phyloP scores from a whole-genome alignment of 2,329 filamentous ascomycete genomes.

The Aspergillus intermedius region DNA sequence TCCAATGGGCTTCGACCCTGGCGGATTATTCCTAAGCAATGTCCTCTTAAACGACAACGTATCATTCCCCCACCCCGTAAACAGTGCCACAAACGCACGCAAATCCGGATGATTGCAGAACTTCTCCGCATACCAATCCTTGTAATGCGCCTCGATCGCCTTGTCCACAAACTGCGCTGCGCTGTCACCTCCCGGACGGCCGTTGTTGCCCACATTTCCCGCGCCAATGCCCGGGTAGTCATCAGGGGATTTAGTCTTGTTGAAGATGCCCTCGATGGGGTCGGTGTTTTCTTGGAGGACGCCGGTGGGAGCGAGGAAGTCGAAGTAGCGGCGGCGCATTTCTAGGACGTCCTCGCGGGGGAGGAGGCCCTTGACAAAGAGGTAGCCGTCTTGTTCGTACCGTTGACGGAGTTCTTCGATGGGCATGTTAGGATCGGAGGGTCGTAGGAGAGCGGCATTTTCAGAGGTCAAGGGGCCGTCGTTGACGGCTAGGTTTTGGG shows the following conservation, averaged over 20 bases:
- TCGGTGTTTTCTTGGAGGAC: constrained; percentile 50
- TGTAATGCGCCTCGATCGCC: constrained; percentile 49
- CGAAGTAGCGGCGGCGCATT: constrained; percentile 49
- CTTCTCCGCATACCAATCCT: constrained; percentile 48
- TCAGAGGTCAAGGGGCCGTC: constrained; percentile 43
- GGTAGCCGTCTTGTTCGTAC: constrained; percentile 47
- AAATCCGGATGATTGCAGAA: constrained; percentile 51
- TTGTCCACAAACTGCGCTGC: constrained; percentile 44
- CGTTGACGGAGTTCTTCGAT: constrained; percentile 44
- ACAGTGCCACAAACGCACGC: constrained; percentile 43
- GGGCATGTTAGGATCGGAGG: constrained; percentile 40
- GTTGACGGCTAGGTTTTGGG: constrained; percentile 34
- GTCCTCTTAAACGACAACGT: constrained; percentile 45
- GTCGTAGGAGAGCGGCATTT: constrained; percentile 38
- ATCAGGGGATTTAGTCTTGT: constrained; percentile 34
- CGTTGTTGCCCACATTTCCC: constrained; percentile 41
- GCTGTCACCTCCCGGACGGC: constrained; percentile 39
- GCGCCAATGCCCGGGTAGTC: constrained; percentile 52
- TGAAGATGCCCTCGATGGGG: constrained; percentile 50
- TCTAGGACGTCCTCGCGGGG: constrained; percentile 49
- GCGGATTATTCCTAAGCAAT: constrained; percentile 52
- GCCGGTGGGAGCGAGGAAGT: constrained; percentile 48
- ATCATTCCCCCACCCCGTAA: constrained; percentile 50
- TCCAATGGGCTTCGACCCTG: constrained; percentile 51
- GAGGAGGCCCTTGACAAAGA: constrained; percentile 51